Conservation (phyloP, 306 rosid genomes). For the Biancaea sappan region DNA sequence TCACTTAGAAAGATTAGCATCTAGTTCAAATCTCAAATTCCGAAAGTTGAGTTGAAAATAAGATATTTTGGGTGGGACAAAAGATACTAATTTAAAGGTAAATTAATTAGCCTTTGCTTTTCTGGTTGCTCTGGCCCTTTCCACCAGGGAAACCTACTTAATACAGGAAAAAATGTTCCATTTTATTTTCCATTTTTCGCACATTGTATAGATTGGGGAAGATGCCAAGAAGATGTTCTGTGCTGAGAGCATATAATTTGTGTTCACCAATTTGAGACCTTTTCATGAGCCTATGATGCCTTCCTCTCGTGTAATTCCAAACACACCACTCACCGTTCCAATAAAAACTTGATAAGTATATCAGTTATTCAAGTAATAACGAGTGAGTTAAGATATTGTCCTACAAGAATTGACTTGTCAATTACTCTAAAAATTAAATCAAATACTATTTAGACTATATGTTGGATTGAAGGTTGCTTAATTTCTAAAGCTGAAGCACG, state of each 20-base stretch:
- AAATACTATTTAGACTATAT: too few species aligned
- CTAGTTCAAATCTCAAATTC: constrained; percentile 35
- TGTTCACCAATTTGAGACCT: not conserved
- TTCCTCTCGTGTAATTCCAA: not conserved
- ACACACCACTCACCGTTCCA: not conserved
- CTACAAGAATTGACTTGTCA: too few species aligned
- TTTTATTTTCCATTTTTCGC: constrained; percentile 14
- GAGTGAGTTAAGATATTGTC: too few species aligned
- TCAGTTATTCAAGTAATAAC: too few species aligned
- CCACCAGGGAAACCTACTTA: constrained; percentile 18
- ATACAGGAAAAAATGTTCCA: not conserved
- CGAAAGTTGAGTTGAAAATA: constrained; percentile 24
- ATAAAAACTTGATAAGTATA: too few species aligned
- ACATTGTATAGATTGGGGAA: constrained; percentile 11
- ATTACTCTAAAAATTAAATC: too few species aligned
- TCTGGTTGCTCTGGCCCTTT: constrained; percentile 14
- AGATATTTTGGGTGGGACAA: not conserved
- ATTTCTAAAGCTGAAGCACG: too few species aligned
- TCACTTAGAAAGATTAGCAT: constrained; percentile 41
- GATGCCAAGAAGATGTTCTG: constrained; percentile 35
- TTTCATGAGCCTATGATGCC: not conserved
- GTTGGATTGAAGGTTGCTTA: too few species aligned
- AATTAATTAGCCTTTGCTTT: constrained; percentile 26
- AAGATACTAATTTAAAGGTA: constrained; percentile 42
- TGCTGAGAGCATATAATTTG: constrained; percentile 28